These are phyloP conservation scores for Rhizopogon roseolus DNA, from an alignment of 768 basidiomycete genomes.

Conservation along the genomic window DNA sequence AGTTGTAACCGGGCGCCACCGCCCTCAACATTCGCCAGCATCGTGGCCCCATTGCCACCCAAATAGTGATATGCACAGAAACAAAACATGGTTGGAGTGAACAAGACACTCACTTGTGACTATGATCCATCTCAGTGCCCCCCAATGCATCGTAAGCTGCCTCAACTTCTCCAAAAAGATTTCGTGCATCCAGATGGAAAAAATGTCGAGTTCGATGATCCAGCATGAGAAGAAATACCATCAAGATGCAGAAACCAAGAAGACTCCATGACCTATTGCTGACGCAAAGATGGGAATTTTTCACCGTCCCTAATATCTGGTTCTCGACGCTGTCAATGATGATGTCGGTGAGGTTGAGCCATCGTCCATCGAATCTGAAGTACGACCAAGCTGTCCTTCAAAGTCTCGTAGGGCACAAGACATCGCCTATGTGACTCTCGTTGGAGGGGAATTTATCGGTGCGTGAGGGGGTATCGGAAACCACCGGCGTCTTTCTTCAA, in stretches of 20 bases:
- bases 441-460: constrained; percentile 15
- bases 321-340: constrained; percentile 6
- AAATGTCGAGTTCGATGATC: constrained; percentile 6
- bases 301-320: constrained; percentile 15
- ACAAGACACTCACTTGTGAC: constrained; percentile 24
- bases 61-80: constrained; percentile 11
- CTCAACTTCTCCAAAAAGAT: not conserved
- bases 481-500: not conserved
- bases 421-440: not conserved
- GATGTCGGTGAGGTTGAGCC: constrained; percentile 6
- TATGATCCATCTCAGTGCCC: constrained; percentile 10
- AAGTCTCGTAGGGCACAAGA: constrained; percentile 15
- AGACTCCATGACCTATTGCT: constrained; percentile 16
- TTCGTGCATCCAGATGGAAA: constrained; percentile 1
- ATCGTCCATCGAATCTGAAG: not conserved
- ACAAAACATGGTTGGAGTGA: constrained; percentile 20
- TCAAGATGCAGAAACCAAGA: constrained; percentile 19
- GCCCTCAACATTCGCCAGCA: not conserved
- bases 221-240: constrained; percentile 11
- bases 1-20: constrained; percentile 5
- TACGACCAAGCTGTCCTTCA: not conserved
- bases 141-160: not conserved
- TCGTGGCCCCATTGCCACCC: not conserved
- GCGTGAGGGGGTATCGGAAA: constrained; percentile 8
- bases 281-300: constrained; percentile 19